phyloP scores from a whole-genome alignment of 805 yeast species.

The Metschnikowia lunata region DNA sequence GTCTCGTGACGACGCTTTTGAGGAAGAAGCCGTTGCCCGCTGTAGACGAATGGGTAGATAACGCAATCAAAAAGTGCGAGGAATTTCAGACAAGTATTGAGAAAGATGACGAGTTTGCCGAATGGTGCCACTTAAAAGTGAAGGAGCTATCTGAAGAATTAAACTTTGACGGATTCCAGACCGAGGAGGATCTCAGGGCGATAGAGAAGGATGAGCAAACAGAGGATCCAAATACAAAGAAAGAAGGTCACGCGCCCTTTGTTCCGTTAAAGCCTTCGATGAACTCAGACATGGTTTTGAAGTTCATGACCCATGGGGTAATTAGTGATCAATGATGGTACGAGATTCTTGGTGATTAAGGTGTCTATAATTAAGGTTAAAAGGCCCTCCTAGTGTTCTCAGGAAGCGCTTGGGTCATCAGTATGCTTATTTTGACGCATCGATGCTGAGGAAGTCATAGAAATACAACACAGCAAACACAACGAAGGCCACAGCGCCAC shows the following conservation, averaged over 20 bases:
- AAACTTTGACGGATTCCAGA: slow-evolving; percentile 58
- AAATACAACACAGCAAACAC: slow-evolving; percentile 78
- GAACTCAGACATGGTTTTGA: slow-evolving; percentile 33
- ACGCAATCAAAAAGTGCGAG: slow-evolving; percentile 18
- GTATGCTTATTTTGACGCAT: background rate
- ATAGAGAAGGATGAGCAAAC: slow-evolving; percentile 24
- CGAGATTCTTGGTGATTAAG: too few relatives aligned
- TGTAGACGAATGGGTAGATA: slow-evolving; percentile 76
- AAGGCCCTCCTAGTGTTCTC: too few relatives aligned
- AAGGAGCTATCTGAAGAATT: slow-evolving; percentile 51
- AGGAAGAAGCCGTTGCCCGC: slow-evolving; percentile 89
- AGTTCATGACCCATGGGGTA: slow-evolving; percentile 38
- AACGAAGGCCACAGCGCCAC: slow-evolving; percentile 86
- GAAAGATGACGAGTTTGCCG: slow-evolving; percentile 61
- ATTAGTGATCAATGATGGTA: too few relatives aligned
- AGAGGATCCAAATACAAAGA: slow-evolving; percentile 23
- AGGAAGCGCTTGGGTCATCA: too few relatives aligned
- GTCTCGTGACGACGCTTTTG: slow-evolving; percentile 74
- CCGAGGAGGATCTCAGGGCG: slow-evolving; percentile 43
- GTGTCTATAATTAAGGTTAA: too few relatives aligned
- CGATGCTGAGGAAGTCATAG: slow-evolving; percentile 49
- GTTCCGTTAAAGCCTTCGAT: slow-evolving; percentile 15
- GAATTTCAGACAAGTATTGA: slow-evolving; percentile 24
- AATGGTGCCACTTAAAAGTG: slow-evolving; percentile 59
- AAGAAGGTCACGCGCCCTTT: background rate